These are phyloP conservation scores for Rubroshorea leprosula DNA, from an alignment of 345 rosid genomes.

Conservation along the genomic window DNA sequence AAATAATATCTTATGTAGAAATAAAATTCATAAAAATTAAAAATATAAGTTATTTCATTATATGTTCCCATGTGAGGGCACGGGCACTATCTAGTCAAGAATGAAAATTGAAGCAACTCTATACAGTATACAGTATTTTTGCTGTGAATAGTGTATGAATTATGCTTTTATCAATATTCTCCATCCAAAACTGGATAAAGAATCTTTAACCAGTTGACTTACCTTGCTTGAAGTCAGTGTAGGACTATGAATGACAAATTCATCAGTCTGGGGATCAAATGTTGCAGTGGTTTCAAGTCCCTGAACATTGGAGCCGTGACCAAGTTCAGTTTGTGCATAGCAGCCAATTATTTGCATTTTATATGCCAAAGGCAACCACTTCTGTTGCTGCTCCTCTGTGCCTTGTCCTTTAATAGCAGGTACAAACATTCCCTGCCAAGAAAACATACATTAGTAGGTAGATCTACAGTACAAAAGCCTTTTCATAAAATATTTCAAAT, in stretches of 20 bases:
- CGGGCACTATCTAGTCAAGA: too few species aligned
- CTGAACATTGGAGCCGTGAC: constrained; percentile 99
- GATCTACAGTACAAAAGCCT: not conserved
- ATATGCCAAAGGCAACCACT: constrained; percentile 86
- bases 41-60: too few species aligned
- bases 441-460: constrained; percentile 8
- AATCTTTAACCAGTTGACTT: constrained; percentile 20
- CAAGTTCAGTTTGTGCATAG: constrained; percentile 99
- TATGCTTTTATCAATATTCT: too few species aligned
- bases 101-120: not conserved
- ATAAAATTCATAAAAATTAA: too few species aligned
- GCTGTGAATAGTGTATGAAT: not conserved
- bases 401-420: constrained; percentile 98
- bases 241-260: constrained; percentile 82
- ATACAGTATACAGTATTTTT: too few species aligned
- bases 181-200: not conserved
- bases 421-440: constrained; percentile 81
- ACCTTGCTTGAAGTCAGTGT: constrained; percentile 92
- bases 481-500: constrained; percentile 1
- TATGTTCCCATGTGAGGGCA: too few species aligned
- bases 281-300: constrained; percentile 99
- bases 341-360: constrained; percentile 98
- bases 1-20: too few species aligned
- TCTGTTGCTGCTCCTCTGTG: constrained; percentile 87
- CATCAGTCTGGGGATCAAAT: constrained; percentile 88